phyloP scores from a whole-genome alignment of 2,329 filamentous ascomycete species.

The Ophiognomonia clavigignenti-juglandacearum region DNA sequence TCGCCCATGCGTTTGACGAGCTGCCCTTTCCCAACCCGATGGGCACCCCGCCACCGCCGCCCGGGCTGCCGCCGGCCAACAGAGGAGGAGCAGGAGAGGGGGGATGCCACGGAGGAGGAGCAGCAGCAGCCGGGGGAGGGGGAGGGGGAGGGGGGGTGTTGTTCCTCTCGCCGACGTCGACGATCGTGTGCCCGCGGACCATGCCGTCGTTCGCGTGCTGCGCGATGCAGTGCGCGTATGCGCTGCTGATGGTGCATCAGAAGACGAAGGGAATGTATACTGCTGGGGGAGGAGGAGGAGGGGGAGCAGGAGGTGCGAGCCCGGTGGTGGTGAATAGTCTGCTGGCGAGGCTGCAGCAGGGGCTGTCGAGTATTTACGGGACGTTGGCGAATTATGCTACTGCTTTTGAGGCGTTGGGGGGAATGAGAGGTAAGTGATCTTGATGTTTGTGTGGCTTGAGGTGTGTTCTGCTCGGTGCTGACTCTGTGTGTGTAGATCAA shows the following conservation, averaged over 20 bases:
- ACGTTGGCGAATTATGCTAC: conserved; percentile 39
- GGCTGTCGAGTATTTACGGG: conserved; percentile 34
- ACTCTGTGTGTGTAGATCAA: conserved; percentile 19
- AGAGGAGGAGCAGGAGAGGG: too few relatives aligned
- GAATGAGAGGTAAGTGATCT: conserved; percentile 35
- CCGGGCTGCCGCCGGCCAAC: too few relatives aligned
- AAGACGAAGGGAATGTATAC: conserved; percentile 34
- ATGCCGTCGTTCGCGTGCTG: conserved; percentile 42
- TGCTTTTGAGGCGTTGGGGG: conserved; percentile 39
- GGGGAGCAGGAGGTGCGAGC: conserved; percentile 9
- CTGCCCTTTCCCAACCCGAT: conserved; percentile 42
- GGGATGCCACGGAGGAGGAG: too few relatives aligned
- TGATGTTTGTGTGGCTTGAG: background rate
- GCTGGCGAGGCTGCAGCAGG: conserved; percentile 34
- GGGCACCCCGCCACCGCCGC: conserved; percentile 19
- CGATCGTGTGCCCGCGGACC: conserved; percentile 35
- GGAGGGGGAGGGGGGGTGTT: conserved; percentile 22
- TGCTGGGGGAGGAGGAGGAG: conserved; percentile 18
- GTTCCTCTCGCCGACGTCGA: conserved; percentile 31
- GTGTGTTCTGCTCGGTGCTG: background rate
- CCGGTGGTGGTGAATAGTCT: conserved; percentile 27
- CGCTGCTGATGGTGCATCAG: conserved; percentile 37
- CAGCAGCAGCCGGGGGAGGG: too few relatives aligned
- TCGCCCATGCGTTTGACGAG: conserved; percentile 39
- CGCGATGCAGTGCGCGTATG: conserved; percentile 41